Evolutionary conservation across 2,329 filamentous ascomycete species (phyloP).

Genomic region (Nothopassalora personata): DNA sequence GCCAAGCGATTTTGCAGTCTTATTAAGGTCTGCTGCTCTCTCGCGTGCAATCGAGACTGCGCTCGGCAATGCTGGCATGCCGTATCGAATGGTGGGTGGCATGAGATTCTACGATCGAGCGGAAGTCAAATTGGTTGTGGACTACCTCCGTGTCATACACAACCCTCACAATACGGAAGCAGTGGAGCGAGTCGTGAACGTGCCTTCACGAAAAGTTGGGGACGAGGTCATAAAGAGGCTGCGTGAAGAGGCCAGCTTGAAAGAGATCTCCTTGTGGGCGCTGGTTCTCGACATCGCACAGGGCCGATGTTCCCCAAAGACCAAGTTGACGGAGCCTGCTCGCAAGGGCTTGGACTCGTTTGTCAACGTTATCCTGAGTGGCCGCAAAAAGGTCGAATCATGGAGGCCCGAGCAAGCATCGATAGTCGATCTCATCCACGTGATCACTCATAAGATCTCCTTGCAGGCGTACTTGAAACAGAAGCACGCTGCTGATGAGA

Average conservation of each 20-base stretch:
- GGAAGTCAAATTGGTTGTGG: conserved; percentile 80
- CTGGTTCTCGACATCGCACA: conserved; percentile 58
- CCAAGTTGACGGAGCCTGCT: conserved; percentile 51
- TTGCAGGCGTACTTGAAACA: conserved; percentile 70
- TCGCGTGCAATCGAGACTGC: conserved; percentile 82
- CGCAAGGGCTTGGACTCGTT: conserved; percentile 55
- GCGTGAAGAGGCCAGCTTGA: conserved; percentile 68
- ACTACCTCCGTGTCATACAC: conserved; percentile 81
- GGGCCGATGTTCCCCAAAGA: conserved; percentile 47
- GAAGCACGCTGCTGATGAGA: conserved; percentile 61
- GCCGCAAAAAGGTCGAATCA: conserved; percentile 50
- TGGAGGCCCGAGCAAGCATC: conserved; percentile 33
- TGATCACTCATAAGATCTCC: conserved; percentile 59
- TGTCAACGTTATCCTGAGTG: conserved; percentile 55
- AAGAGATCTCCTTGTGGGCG: conserved; percentile 67
- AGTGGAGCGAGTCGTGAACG: conserved; percentile 75
- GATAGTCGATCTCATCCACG: conserved; percentile 48
- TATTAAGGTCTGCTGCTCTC: conserved; percentile 77
- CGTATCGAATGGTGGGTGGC: conserved; percentile 90
- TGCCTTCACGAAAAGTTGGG: conserved; percentile 74
- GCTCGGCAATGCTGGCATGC: conserved; percentile 71
- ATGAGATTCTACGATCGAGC: conserved; percentile 85
- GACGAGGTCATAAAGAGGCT: conserved; percentile 70
- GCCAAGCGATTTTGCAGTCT: conserved; percentile 73
- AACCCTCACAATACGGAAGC: conserved; percentile 86